These are phyloP conservation scores for Boletus eberwhitei DNA, from an alignment of 768 basidiomycete genomes.

Conservation along the genomic window DNA sequence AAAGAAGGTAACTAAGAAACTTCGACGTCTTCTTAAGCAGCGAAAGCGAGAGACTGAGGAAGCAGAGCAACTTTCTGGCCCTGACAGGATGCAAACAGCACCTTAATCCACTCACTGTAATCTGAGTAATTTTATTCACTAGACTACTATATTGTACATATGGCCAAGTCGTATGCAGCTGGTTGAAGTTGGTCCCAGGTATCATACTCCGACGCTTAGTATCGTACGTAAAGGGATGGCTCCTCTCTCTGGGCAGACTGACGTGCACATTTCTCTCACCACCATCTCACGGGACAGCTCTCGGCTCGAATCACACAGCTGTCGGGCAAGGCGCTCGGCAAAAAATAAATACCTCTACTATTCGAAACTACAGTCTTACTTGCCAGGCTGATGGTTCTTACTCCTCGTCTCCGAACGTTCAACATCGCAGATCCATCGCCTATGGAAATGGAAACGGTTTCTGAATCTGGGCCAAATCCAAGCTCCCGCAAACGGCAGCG, in stretches of 20 bases:
- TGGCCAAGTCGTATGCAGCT: background rate
- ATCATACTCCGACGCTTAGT: constrained; percentile 14
- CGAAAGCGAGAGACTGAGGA: constrained; percentile 26
- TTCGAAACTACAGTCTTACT: constrained; percentile 10
- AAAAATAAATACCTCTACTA: constrained; percentile 18
- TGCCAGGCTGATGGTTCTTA: constrained; percentile 32
- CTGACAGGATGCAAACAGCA: constrained; percentile 2
- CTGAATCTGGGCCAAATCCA: constrained; percentile 25
- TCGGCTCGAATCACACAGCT: constrained; percentile 15
- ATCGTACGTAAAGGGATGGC: constrained; percentile 25
- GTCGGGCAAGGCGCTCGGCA: constrained; percentile 14
- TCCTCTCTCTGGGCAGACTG: constrained; percentile 18
- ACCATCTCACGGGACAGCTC: constrained; percentile 14
- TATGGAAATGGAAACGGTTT: constrained; percentile 31
- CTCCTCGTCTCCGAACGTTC: constrained; percentile 35
- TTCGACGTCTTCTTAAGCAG: constrained; percentile 38
- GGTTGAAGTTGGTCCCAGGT: background rate
- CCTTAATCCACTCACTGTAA: constrained; percentile 8
- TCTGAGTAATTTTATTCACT: constrained; percentile 5
- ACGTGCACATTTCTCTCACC: constrained; percentile 22
- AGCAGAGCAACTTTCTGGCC: background rate
- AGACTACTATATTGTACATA: constrained; percentile 9
- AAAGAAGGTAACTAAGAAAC: constrained; percentile 31
- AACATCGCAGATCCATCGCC: constrained; percentile 31
- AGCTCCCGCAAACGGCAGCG: constrained; percentile 38